Base-by-base conservation (phyloP, 108 stramenopile species). In the Cyclotella choctawhatcheeana region DNA sequence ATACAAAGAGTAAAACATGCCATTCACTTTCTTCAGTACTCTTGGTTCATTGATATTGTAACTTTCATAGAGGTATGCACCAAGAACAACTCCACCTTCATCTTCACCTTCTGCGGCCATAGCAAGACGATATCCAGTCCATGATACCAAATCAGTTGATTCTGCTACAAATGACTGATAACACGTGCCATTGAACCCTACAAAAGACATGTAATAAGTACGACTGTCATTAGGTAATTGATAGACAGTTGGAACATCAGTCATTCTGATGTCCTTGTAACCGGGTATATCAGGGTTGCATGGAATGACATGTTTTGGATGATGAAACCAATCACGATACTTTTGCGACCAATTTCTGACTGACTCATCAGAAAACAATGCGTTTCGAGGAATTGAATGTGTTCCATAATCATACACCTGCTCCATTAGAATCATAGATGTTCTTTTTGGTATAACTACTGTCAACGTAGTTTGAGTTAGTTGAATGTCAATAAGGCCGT, bases 161-260 rank as follows among this genome's bases (percentile, higher is more conserved):
- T 81, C 74, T 3, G 74, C 79, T 17, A 81, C 45, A 35, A 81
- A 81, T 17, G 64, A 59, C 53, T 72, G 80, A 12, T 81, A 81
- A 22, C 74, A 58, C 30, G 20, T 30, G 8, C 80, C 80, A 50
- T 81, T 75, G 20, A 76, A 81, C 0, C 80, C 80, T 26, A 81
- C 34, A 26, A 81, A 81, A 25, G 58, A 60, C 75, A 81, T 81
- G 56, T 81, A 81, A 30, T 64, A 81, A 13, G 47, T 69, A 20
- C n/a, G n/a, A n/a, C 62, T 74, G 31, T 81, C 48, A 48, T 61
- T 75, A 22, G 75, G 80, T 31, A 76, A 20, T 35, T 81, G 76
- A 34, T 56, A 81, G 26, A 81, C 47, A 5, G 80, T 81, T 7
- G 80, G 80, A 2, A 81, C 80, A 66, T 81, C 80, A 6, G 75